Evolutionary conservation across 2,329 filamentous ascomycete genomes (phyloP).

Genomic region (Botryotinia narcissicola): DNA sequence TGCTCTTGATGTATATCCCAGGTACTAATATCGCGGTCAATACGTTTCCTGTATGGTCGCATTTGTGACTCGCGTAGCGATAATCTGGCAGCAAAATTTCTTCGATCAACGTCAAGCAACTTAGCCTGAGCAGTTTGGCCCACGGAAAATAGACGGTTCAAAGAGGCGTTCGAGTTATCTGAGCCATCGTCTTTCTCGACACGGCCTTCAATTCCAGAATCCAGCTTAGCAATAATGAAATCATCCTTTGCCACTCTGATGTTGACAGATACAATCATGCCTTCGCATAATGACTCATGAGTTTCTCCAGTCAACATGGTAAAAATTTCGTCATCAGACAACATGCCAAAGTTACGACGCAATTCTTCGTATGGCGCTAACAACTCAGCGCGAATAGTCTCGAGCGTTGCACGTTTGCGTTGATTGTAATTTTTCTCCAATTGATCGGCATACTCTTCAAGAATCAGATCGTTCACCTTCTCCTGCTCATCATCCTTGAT

Average conservation of each 20-base stretch:
- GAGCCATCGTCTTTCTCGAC: constrained; percentile 82
- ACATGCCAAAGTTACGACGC: constrained; percentile 70
- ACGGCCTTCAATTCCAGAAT: constrained; percentile 89
- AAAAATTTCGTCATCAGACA: constrained; percentile 78
- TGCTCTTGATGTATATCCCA: constrained; percentile 86
- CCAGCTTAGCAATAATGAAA: constrained; percentile 88
- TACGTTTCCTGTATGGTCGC: constrained; percentile 65
- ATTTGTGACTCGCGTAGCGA: constrained; percentile 81
- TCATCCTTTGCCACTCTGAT: constrained; percentile 87
- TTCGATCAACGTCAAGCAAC: constrained; percentile 82
- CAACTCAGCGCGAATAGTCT: constrained; percentile 92
- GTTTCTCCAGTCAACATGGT: constrained; percentile 97
- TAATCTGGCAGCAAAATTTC: constrained; percentile 78
- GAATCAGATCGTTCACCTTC: constrained; percentile 90
- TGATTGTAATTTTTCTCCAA: constrained; percentile 90
- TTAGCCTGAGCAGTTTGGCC: constrained; percentile 89
- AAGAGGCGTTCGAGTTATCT: constrained; percentile 62
- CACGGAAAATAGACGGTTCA: constrained; percentile 70
- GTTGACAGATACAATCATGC: constrained; percentile 89
- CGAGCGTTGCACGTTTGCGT: constrained; percentile 89
- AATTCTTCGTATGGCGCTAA: constrained; percentile 93
- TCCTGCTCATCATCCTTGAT: constrained; percentile 92
- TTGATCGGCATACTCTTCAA: constrained; percentile 97
- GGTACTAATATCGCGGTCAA: constrained; percentile 72
- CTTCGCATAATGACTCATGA: constrained; percentile 73